These are phyloP conservation scores for Hypoxylon sp. DNA, from an alignment of 2,329 filamentous ascomycete genomes.

Conservation along the genomic window DNA sequence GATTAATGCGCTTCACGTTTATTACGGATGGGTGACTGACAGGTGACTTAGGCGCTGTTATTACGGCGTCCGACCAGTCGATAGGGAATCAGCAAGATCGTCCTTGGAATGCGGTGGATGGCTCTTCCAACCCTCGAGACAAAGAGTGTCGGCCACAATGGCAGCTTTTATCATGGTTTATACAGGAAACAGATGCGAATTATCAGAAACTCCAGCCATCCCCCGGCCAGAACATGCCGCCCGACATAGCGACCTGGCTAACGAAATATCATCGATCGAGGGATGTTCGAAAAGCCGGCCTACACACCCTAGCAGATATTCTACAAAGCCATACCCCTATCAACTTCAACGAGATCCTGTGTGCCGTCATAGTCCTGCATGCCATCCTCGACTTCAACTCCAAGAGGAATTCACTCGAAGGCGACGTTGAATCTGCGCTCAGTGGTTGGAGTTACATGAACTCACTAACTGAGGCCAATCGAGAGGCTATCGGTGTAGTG, in stretches of 20 bases:
- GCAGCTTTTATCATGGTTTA: conserved; percentile 23
- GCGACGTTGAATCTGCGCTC: conserved; percentile 24
- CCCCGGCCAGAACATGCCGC: not conserved
- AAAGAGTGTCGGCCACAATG: conserved; percentile 30
- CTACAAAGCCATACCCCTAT: conserved; percentile 1
- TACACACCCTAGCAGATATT: conserved; percentile 29
- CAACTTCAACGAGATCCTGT: conserved; percentile 30
- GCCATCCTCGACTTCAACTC: conserved; percentile 16
- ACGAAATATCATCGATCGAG: not conserved
- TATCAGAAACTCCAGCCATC: conserved; percentile 26
- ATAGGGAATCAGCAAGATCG: conserved; percentile 11
- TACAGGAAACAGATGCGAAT: conserved; percentile 28
- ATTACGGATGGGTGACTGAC: conserved; percentile 15
- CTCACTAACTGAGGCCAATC: conserved; percentile 10
- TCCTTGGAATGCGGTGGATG: conserved; percentile 26
- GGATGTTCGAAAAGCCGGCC: conserved; percentile 27
- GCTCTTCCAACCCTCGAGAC: conserved; percentile 19
- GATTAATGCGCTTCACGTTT: not conserved
- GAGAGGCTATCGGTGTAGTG: conserved; percentile 10
- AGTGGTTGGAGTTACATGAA: conserved; percentile 16
- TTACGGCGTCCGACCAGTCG: conserved; percentile 16
- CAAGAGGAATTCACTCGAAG: conserved; percentile 17
- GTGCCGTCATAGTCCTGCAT: conserved; percentile 36
- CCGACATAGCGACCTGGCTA: conserved; percentile 27
- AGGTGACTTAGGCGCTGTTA: conserved; percentile 7